These are phyloP conservation scores for Populus deltoides DNA, from an alignment of 345 rosid genomes.

Conservation along the genomic window DNA sequence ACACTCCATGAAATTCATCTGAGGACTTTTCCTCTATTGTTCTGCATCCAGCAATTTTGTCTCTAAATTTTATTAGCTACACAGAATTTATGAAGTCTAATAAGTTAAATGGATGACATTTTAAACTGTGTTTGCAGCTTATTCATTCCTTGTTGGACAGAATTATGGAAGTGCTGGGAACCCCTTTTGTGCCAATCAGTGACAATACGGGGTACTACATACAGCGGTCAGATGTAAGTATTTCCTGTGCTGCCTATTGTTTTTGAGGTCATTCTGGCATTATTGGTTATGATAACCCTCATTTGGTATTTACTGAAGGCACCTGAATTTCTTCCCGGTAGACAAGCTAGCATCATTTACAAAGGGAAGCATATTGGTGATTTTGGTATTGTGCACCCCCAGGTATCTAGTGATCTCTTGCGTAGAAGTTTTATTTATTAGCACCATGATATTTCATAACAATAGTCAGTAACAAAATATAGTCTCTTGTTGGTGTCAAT, in stretches of 20 bases:
- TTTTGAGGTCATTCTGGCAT: not conserved
- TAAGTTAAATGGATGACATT: not conserved
- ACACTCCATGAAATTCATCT: not conserved
- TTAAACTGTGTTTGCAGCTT: conserved; percentile 42
- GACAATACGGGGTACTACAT: conserved; percentile 61
- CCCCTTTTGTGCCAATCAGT: conserved; percentile 56
- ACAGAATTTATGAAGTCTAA: not conserved
- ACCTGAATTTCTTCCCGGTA: conserved; percentile 72
- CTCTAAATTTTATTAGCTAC: not conserved
- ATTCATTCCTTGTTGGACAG: conserved; percentile 88
- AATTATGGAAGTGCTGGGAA: conserved; percentile 81
- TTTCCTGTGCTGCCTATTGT: conserved; percentile 1
- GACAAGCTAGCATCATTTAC: conserved; percentile 81
- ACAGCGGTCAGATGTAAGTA: conserved; percentile 60
- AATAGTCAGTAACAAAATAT: not conserved
- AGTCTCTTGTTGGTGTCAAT: not conserved
- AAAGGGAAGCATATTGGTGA: conserved; percentile 65
- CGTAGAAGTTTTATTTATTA: not conserved
- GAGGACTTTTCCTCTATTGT: not conserved
- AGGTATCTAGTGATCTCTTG: conserved; percentile 36
- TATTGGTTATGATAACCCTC: not conserved
- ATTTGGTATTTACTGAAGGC: conserved; percentile 42
- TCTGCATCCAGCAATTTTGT: not conserved
- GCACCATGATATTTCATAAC: not conserved
- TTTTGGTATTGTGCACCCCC: conserved; percentile 87